Percentiles rank a stretch among this genome's conserved stretches.
Evolutionary conservation across 768 basidiomycete species (phyloP).

Genomic region (Suillus decipiens): DNA sequence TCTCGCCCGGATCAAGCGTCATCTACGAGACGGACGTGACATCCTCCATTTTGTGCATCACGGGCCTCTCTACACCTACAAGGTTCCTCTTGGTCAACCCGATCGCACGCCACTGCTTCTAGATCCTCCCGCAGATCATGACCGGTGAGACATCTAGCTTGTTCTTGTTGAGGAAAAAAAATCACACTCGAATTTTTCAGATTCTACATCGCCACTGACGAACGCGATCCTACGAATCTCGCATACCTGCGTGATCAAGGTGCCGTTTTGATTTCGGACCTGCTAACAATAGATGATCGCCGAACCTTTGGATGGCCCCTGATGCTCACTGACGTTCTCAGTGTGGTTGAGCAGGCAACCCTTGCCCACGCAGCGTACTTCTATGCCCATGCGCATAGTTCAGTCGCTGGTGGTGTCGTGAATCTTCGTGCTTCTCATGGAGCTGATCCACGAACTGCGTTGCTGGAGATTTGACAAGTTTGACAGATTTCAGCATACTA

Average conservation of each 20-base stretch:
- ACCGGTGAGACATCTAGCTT: slow-evolving; percentile 20
- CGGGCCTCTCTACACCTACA: slow-evolving; percentile 17
- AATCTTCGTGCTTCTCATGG: slow-evolving; percentile 43
- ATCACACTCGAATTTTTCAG: slow-evolving; percentile 14
- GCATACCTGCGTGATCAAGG: slow-evolving; percentile 35
- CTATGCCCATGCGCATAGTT: slow-evolving; percentile 42
- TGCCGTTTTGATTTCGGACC: slow-evolving; percentile 42
- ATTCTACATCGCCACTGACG: slow-evolving; percentile 44
- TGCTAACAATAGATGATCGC: slow-evolving; percentile 44
- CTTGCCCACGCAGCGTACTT: slow-evolving; percentile 41
- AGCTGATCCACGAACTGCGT: slow-evolving; percentile 41
- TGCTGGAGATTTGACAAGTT: slow-evolving; percentile 28
- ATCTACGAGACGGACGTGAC: slow-evolving; percentile 23
- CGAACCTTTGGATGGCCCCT: slow-evolving; percentile 42
- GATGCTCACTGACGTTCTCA: slow-evolving; percentile 44
- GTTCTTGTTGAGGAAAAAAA: background rate
- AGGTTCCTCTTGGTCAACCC: slow-evolving; percentile 24
- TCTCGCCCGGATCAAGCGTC: slow-evolving; percentile 32
- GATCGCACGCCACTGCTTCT: slow-evolving; percentile 23
- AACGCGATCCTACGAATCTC: slow-evolving; percentile 37
- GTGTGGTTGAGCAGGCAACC: slow-evolving; percentile 43
- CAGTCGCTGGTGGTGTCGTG: slow-evolving; percentile 42
- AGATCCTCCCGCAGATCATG: slow-evolving; percentile 26
- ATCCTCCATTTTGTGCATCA: slow-evolving; percentile 24
- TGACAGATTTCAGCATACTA: slow-evolving; percentile 8